Conservation (phyloP, 768 basidiomycete species). For the Macrolepiota dolichaula region DNA sequence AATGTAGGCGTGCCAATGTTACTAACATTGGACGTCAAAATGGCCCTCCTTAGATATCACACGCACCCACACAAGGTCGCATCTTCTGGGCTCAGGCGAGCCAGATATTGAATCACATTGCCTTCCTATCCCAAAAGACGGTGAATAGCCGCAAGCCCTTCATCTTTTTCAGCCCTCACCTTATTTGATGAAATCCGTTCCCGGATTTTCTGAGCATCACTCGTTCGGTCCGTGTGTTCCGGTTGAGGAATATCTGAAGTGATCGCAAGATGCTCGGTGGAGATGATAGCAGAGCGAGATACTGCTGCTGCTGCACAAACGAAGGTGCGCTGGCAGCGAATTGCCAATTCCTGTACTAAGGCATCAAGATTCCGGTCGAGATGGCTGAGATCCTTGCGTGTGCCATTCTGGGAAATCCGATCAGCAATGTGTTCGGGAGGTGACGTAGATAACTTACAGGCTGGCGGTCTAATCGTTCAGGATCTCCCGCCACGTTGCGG, state of each 20-base stretch:
- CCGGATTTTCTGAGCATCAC: constrained; percentile 25
- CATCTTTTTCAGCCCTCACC: constrained; percentile 32
- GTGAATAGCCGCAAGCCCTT: constrained; percentile 5
- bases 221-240: constrained; percentile 3
- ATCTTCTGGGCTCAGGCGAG: constrained; percentile 37
- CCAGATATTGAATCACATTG: constrained; percentile 50
- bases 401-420: constrained; percentile 34
- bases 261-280: constrained; percentile 7
- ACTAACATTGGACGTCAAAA: constrained; percentile 35
- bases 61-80: constrained; percentile 22
- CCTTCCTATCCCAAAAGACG: constrained; percentile 31
- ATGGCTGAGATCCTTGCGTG: constrained; percentile 48
- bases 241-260: background rate
- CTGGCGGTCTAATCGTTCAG: constrained; percentile 46
- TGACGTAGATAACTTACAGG: constrained; percentile 39
- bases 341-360: constrained; percentile 59
- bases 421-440: constrained; percentile 26
- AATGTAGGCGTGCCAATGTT: constrained; percentile 52
- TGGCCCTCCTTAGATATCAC: background rate
- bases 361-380: constrained; percentile 68
- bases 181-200: constrained; percentile 55
- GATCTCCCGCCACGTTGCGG: constrained; percentile 43
- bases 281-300: constrained; percentile 50
- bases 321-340: constrained; percentile 60
- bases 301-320: constrained; percentile 58